Evolutionary conservation across 129 eudicot genomes (phyloP), one percentile per base, ranked within the genome.

Genomic region (Scalesia atractyloides): DNA sequence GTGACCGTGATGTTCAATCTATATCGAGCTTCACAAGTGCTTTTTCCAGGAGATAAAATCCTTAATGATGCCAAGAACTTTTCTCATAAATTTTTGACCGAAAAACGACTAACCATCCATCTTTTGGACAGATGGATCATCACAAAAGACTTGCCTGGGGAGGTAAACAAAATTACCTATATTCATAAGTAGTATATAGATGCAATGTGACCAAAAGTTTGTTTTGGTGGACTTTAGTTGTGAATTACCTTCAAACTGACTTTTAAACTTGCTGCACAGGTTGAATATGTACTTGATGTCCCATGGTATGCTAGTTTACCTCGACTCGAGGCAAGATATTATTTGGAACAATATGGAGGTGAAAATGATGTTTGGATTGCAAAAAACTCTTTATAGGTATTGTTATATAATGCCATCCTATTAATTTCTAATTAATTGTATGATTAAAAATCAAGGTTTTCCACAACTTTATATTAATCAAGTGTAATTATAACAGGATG

Each of bases 241-340:
- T 24, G 30, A 24, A 24, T 24, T 24, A 24, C 30, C 30, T 24
- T 24, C 30, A 24, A 24, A 24, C 30, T 46, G 51, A 46, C 52
- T 47, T 58, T 13, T 22, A 12, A 60, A 67, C 72, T 67, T 67
- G 60, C n/a, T 48, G 15, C 14, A 69, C 11, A 69, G 74, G 49
- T 52, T 52, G 63, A 5, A 69, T 69, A 69, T 12, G 64, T n/a
- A 30, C 74, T 69, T 17, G 48, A 69, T 33, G 74, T 69, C 9
- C 74, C 74, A 34, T 69, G 74, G 74, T 69, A 69, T 11, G 74
- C 74, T 4, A 69, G 51, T 20, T 52, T 69, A 52, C 74, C 74
- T 51, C 49, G 63, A 33, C 74, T 52, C 3, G 74, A 69, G 74
- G 7, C 74, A 52, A 36, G 74, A 33, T 69, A 69, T 69, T 69